phyloP scores from a whole-genome alignment of 805 yeast genomes.

The Saccharomycopsis olivae region DNA sequence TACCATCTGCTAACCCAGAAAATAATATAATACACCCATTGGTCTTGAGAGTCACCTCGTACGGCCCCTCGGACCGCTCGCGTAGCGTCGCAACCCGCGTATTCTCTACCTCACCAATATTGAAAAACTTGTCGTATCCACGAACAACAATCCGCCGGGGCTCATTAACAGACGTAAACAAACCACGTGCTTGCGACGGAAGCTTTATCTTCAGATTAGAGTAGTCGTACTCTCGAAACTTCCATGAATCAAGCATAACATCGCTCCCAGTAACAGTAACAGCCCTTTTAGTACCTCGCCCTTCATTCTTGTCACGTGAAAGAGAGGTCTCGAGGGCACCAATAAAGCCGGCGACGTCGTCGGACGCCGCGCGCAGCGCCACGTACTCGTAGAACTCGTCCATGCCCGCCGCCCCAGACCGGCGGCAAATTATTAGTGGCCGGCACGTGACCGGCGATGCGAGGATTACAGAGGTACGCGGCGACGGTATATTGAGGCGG shows the following conservation, averaged over 20 bases:
- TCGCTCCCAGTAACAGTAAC: slow-evolving; percentile 4
- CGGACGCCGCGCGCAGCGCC: too few species aligned
- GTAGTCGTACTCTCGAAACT: slow-evolving; percentile 86
- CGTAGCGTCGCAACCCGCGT: slow-evolving; percentile 39
- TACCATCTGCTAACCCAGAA: slow-evolving; percentile 66
- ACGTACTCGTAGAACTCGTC: too few species aligned
- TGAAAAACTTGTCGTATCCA: slow-evolving; percentile 94
- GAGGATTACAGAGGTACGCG: too few species aligned
- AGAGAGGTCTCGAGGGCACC: too few species aligned
- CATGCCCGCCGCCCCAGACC: too few species aligned
- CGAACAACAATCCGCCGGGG: slow-evolving; percentile 49
- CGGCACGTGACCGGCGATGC: too few species aligned
- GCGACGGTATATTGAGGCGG: too few species aligned
- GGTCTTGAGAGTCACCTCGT: slow-evolving; percentile 70
- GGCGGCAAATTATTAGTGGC: too few species aligned
- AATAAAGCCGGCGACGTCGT: too few species aligned
- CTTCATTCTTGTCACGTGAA: slow-evolving; percentile 6
- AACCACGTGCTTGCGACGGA: slow-evolving; percentile 76
- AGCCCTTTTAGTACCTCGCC: slow-evolving; percentile 4
- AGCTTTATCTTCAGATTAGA: slow-evolving; percentile 35
- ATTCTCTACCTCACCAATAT: slow-evolving; percentile 48
- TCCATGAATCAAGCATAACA: slow-evolving; percentile 42
- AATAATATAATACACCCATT: slow-evolving; percentile 90
- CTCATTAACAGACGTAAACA: slow-evolving; percentile 43
- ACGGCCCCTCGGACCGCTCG: slow-evolving; percentile 58